These are phyloP conservation scores for Fusarium globosum DNA, from an alignment of 2,329 filamentous ascomycete genomes.

Conservation along the genomic window DNA sequence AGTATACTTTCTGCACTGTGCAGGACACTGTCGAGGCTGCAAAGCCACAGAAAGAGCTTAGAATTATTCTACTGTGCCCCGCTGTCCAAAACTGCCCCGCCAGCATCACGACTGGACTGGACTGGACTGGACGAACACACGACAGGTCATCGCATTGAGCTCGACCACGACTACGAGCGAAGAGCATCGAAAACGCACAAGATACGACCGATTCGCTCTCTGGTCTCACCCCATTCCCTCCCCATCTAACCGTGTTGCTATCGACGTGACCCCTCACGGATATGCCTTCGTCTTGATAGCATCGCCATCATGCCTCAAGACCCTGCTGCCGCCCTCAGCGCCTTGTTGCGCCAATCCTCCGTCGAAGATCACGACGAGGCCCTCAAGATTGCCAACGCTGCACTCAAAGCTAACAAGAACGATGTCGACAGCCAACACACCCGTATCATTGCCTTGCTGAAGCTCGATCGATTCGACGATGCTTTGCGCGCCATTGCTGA, in stretches of 20 bases:
- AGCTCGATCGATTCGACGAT: conserved; percentile 85
- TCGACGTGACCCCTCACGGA: conserved; percentile 19
- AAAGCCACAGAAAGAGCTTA: conserved; percentile 31
- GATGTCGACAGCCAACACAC: conserved; percentile 73
- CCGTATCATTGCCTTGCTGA: conserved; percentile 79
- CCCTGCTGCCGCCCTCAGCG: conserved; percentile 62
- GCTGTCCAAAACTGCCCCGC: conserved; percentile 48
- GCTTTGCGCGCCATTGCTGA: conserved; percentile 76
- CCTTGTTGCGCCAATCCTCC: conserved; percentile 64
- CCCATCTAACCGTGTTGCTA: not conserved
- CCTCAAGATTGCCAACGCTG: conserved; percentile 71
- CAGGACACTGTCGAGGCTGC: conserved; percentile 28
- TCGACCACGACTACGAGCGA: conserved; percentile 13
- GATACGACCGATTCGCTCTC: not conserved
- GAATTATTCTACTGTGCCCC: conserved; percentile 38
- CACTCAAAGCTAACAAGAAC: conserved; percentile 69
- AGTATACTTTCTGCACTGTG: not conserved
- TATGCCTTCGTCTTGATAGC: conserved; percentile 42
- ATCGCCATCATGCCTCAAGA: conserved; percentile 55
- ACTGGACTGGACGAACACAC: conserved; percentile 25
- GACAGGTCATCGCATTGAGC: conserved; percentile 27
- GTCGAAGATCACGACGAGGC: conserved; percentile 80
- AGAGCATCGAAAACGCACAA: conserved; percentile 1
- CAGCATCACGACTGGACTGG: conserved; percentile 29
- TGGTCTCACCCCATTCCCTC: not conserved